Base-by-base conservation (phyloP, 805 yeast genomes). In the Huiozyma naganishii region DNA sequence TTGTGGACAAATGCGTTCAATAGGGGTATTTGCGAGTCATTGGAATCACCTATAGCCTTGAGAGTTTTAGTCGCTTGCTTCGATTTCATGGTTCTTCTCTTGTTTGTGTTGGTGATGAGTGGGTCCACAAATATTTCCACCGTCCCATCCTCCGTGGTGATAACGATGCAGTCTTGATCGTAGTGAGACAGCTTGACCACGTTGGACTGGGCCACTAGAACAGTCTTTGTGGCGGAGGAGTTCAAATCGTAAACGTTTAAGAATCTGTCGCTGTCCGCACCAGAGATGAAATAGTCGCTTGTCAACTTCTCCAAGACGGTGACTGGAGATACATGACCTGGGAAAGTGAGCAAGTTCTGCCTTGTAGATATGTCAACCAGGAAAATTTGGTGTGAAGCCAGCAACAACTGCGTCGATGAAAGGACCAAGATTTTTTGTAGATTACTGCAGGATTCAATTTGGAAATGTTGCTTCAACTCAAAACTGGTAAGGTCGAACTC, bases 261-360 rank as follows among this genome's bases (percentile, higher is more conserved):
- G 59, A 85, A 87, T 52, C 97, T 73, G 61, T 89, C 97, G 47
- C 80, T 80, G 32, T 68, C 68, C 1, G 96, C 94, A 41, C 82
- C 73, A 1, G 92, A 80, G 37, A 84, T 61, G 52, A 87, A 77
- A 39, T 65, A 66, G 39, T 73, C 64, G 23, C 60, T 37, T 7
- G 54, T 47, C 32, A 60, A 29, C 13, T 71, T 56, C 6, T 72
- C 64, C 33, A 71, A 45, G 8, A 80, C 62, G 9, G 76, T 62
- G 36, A 86, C 72, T 4, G 87, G 80, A 13, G 83, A 73, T 29
- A 84, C 76, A 57, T 86, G 94, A 28, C 90, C 94, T 1, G 94
- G 87, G 57, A 76, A 78, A 1, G 79, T 71, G 51, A 67, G 69
- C 12, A 72, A 61, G 2, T 77, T 62, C 42, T 64, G 62, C 36